Conservation (phyloP, 345 rosid species). For the Nephelium lappaceum region DNA sequence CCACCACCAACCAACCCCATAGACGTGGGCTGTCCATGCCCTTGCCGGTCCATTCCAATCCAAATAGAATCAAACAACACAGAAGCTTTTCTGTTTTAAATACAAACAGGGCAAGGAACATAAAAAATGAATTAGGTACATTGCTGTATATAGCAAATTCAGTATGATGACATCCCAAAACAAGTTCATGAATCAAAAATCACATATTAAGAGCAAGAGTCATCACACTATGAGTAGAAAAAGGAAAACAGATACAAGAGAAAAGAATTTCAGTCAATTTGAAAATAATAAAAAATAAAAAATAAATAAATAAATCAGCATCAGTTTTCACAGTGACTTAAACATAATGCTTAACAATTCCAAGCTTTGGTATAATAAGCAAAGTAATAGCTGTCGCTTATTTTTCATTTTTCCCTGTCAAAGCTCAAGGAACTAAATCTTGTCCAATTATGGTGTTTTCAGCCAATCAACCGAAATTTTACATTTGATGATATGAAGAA, state of each 20-base stretch:
- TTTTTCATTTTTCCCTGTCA: neutral
- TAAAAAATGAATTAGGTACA: neutral
- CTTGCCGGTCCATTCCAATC: constrained; percentile 77
- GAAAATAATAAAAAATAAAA: too few species aligned
- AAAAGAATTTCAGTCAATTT: neutral
- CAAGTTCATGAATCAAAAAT: neutral
- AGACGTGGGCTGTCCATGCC: constrained; percentile 66
- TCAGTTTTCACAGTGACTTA: neutral
- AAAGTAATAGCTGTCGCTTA: too few species aligned
- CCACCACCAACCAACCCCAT: constrained; percentile 48
- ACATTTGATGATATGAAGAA: neutral
- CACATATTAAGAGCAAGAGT: neutral
- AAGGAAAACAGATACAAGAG: neutral
- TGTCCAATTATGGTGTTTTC: neutral
- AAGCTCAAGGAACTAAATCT: neutral
- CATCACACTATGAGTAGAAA: neutral
- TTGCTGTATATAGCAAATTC: neutral
- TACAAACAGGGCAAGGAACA: constrained; percentile 11
- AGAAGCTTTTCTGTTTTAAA: constrained; percentile 17
- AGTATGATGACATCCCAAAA: neutral
- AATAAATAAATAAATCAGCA: neutral
- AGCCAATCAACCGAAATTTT: neutral
- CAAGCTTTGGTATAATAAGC: too few species aligned
- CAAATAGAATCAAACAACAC: constrained; percentile 17
- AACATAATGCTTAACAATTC: neutral